Evolutionary conservation across 208 protist genomes (phyloP), one percentile per base, ranked within the genome.

Genomic region (Leishmania martiniquensis): DNA sequence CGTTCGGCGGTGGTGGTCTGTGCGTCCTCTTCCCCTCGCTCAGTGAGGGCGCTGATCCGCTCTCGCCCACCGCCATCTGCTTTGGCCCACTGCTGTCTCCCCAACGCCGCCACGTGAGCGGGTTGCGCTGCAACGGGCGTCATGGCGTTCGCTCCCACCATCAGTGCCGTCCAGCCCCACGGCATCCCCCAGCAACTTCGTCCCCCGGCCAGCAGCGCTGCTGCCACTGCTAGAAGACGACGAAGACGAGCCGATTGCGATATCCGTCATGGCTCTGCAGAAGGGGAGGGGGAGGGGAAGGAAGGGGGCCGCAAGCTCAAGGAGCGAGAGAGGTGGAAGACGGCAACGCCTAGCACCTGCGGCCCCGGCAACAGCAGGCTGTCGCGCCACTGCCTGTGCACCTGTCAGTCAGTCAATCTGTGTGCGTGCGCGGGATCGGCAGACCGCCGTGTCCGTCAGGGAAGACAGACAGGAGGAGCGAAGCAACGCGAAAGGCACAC

Each of bases 191-290:
- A 44, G 17, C 15, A 32, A 6, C 32, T 17, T 20, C 34, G 39
- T 29, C 39, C 2, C 3, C 34, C 32, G 63, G 15, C 20, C 63
- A 39, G 63, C 34, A 45, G 63, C 63, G 20, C 7, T 39, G 42
- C 63, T n/a, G 63, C 1, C 63, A 34, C 22, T 29, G 39, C 60
- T 12, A 47, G 39, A 82, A 34, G 76, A 86, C 1, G 77, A 86
- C 12, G 72, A 69, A 47, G 77, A 75, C 29, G 73, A 81, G 4
- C 68, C 78, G 49, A 82, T 80, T 10, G 57, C 72, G 51, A 85
- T 81, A 47, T 82, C 54, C 75, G 80, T 77, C 42, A 67, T 49
- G 4, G 37, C n/a, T 39, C n/a, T n/a, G n/a, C n/a, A n/a, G n/a
- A n/a, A n/a, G n/a, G n/a, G n/a, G 44, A 15, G 10, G 34, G 34